phyloP scores from a whole-genome alignment of 1,284 basidiomycete genomes.

The Apiotrichum montevideense region DNA sequence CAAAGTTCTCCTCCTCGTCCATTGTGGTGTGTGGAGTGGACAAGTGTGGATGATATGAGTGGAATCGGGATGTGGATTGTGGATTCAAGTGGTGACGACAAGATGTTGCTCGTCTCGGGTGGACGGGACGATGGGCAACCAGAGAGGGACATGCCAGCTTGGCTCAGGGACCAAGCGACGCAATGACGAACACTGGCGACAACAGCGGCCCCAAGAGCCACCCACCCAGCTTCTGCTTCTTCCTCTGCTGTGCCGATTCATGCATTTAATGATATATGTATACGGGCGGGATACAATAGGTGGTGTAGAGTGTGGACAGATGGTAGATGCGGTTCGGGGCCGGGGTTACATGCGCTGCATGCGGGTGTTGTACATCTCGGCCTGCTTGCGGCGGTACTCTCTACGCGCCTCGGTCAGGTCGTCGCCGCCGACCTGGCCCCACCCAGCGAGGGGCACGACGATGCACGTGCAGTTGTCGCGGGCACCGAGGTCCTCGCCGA shows the following conservation, averaged over 20 bases:
- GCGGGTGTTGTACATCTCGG: slow-evolving; percentile 48
- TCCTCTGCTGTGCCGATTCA: no score
- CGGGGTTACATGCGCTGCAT: slow-evolving; percentile 43
- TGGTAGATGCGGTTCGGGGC: no score
- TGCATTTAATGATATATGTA: no score
- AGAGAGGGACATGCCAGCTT: no score
- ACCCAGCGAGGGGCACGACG: slow-evolving; percentile 87
- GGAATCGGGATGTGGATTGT: neutral
- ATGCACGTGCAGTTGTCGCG: slow-evolving; percentile 89
- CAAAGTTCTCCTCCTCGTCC: slow-evolving; percentile 43
- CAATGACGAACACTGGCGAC: no score
- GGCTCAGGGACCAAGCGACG: no score
- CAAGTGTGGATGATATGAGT: neutral
- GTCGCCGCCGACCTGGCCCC: slow-evolving; percentile 66
- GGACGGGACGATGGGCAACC: no score
- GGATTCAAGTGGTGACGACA: neutral
- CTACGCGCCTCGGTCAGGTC: slow-evolving; percentile 75
- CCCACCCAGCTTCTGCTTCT: no score
- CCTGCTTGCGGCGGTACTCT: slow-evolving; percentile 69
- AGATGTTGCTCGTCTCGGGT: no score
- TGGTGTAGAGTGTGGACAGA: no score
- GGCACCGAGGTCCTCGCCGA: slow-evolving; percentile 82
- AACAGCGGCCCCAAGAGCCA: no score
- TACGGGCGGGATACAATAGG: no score
- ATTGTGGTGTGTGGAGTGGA: slow-evolving; percentile 12